phyloP scores from a whole-genome alignment of 345 rosid genomes.

The Abelmoschus esculentus region DNA sequence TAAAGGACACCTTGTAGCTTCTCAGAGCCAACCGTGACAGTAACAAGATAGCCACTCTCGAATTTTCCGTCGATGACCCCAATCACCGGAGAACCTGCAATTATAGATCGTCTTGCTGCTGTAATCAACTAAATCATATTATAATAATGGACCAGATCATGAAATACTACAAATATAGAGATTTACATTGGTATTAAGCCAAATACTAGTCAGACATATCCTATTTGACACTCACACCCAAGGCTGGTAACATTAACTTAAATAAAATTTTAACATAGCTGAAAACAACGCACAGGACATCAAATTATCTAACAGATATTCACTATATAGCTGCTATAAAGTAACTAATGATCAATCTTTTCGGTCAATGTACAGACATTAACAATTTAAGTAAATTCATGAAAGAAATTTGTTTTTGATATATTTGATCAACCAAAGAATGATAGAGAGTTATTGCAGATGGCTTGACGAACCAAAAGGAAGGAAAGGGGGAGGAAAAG shows the following conservation, averaged over 20 bases:
- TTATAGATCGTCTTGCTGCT: conserved; percentile 28
- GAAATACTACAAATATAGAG: neutral
- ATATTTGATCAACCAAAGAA: too few species aligned
- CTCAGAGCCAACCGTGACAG: conserved; percentile 71
- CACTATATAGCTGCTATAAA: too few species aligned
- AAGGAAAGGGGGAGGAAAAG: too few species aligned
- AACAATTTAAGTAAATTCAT: too few species aligned
- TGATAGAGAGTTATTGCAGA: too few species aligned
- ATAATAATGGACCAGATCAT: neutral
- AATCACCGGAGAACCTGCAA: conserved; percentile 44
- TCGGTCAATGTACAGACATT: too few species aligned
- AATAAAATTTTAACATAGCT: neutral
- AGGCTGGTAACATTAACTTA: neutral
- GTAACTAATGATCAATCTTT: too few species aligned
- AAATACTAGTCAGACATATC: neutral
- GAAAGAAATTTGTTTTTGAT: too few species aligned
- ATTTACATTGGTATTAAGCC: neutral
- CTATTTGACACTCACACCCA: neutral
- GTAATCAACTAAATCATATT: neutral
- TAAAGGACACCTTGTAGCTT: conserved; percentile 75
- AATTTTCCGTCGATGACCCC: conserved; percentile 92
- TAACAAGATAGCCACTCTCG: conserved; percentile 82
- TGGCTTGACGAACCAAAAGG: too few species aligned
- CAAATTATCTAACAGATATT: too few species aligned
- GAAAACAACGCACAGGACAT: too few species aligned